A percentile compares a stretch with the other conserved stretches of the same genome.
These are phyloP conservation scores for Populus nigra DNA, from an alignment of 345 rosid genomes.

Conservation along the genomic window DNA sequence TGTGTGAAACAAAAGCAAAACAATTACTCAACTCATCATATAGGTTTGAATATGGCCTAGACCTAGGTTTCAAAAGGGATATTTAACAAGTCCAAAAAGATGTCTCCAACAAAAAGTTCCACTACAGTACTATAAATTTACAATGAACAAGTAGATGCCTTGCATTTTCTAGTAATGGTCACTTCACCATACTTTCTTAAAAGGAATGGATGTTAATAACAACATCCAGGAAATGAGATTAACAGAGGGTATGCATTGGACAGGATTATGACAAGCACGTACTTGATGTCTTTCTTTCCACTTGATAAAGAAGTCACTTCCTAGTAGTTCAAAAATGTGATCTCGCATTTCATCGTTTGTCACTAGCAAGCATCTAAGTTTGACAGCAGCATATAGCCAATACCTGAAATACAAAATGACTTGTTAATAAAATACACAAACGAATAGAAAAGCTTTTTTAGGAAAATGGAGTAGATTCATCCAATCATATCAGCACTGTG, in stretches of 20 bases:
- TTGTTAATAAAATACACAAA: not conserved
- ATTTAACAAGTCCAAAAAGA: not conserved
- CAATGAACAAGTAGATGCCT: not conserved
- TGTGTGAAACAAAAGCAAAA: not conserved
- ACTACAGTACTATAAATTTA: not conserved
- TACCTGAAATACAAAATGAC: constrained; percentile 44
- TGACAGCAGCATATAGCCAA: constrained; percentile 87
- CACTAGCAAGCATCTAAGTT: constrained; percentile 71
- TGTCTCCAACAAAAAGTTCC: not conserved
- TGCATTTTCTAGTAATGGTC: not conserved
- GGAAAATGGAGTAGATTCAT: not conserved
- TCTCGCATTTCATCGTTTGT: constrained; percentile 96
- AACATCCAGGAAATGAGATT: not conserved
- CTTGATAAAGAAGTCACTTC: constrained; percentile 60
- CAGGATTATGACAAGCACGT: not conserved
- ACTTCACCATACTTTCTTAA: not conserved
- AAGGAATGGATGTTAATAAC: not conserved
- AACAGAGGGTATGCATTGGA: not conserved
- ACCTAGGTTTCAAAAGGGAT: not conserved
- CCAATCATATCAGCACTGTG: not conserved
- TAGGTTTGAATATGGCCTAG: not conserved
- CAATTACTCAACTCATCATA: not conserved
- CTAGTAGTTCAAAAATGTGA: constrained; percentile 83
- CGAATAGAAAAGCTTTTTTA: not conserved
- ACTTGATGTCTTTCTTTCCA: constrained; percentile 96